phyloP scores from a whole-genome alignment of 1,139 yeast species.

The Suhomyces bolitotheri region DNA sequence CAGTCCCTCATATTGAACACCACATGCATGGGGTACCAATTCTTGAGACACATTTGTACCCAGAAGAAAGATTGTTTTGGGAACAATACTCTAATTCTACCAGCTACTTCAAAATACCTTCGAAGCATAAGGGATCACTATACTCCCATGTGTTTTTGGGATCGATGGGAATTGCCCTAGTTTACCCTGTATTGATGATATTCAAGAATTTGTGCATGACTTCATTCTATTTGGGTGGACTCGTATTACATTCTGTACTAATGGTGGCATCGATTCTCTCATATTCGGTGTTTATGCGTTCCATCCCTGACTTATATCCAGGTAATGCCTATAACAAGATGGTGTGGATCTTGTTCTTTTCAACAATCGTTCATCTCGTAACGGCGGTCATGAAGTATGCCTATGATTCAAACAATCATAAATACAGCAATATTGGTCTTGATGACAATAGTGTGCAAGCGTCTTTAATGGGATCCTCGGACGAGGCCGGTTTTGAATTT shows the following conservation, averaged over 20 bases:
- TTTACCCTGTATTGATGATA: conserved; percentile 73
- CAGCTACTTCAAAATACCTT: conserved; percentile 63
- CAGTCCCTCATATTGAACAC: conserved; percentile 52
- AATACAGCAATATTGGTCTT: conserved; percentile 10
- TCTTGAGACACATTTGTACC: conserved; percentile 62
- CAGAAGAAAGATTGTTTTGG: conserved; percentile 80
- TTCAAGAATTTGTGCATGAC: conserved; percentile 59
- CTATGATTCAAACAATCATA: conserved; percentile 11
- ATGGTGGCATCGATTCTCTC: conserved; percentile 54
- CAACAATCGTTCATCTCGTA: conserved; percentile 53
- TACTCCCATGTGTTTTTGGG: conserved; percentile 56
- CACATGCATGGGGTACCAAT: conserved; percentile 78
- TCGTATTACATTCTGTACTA: conserved; percentile 51
- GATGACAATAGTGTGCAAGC: conserved; percentile 6
- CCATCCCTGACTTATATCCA: conserved; percentile 74
- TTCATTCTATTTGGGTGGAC: conserved; percentile 54
- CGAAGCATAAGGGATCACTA: conserved; percentile 53
- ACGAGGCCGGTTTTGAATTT: conserved; percentile 42
- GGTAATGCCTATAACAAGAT: conserved; percentile 69
- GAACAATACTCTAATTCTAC: conserved; percentile 70
- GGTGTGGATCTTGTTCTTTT: conserved; percentile 58
- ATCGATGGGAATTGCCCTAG: conserved; percentile 46
- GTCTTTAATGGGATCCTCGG: conserved; percentile 28
- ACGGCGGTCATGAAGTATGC: conserved; percentile 42
- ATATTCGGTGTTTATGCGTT: conserved; percentile 58